Conservation (phyloP, 495 filamentous ascomycete genomes). For the Neurospora sp. region DNA sequence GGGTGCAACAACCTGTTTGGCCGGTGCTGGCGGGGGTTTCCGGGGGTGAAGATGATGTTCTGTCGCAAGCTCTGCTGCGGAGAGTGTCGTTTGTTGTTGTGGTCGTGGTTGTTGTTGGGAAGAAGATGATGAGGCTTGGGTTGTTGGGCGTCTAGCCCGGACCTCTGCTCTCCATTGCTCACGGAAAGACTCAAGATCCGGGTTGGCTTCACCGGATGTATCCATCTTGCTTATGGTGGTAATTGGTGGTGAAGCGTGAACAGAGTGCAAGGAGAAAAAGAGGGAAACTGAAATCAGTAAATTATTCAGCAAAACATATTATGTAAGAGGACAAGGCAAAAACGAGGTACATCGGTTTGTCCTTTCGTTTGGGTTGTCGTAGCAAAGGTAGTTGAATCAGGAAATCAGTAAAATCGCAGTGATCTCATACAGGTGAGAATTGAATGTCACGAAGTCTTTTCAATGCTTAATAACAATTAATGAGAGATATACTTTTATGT, state of each 20-base stretch:
- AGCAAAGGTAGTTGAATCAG: background rate
- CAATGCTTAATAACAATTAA: background rate
- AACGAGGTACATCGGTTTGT: background rate
- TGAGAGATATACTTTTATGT: background rate
- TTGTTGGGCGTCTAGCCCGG: slow-evolving; percentile 9
- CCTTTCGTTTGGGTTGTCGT: background rate
- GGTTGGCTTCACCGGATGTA: slow-evolving; percentile 12
- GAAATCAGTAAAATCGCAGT: background rate
- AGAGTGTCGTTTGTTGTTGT: slow-evolving; percentile 2
- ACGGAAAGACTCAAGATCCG: slow-evolving; percentile 31
- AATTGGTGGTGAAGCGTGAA: background rate
- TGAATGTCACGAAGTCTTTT: background rate
- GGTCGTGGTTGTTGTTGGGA: slow-evolving; percentile 6
- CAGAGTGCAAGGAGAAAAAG: background rate
- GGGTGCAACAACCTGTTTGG: slow-evolving; percentile 5
- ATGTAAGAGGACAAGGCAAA: background rate
- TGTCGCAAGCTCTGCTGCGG: slow-evolving; percentile 3
- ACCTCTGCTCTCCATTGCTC: slow-evolving; percentile 32
- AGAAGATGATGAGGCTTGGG: background rate
- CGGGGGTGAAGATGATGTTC: background rate
- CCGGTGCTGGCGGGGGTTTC: slow-evolving; percentile 9
- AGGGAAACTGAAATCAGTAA: background rate
- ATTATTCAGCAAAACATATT: background rate
- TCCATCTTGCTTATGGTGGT: slow-evolving; percentile 9
- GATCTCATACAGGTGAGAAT: background rate